Evolutionary conservation across 2,329 filamentous ascomycete species (phyloP), one percentile per base, ranked within the genome.

Genomic region (Apiospora marii): DNA sequence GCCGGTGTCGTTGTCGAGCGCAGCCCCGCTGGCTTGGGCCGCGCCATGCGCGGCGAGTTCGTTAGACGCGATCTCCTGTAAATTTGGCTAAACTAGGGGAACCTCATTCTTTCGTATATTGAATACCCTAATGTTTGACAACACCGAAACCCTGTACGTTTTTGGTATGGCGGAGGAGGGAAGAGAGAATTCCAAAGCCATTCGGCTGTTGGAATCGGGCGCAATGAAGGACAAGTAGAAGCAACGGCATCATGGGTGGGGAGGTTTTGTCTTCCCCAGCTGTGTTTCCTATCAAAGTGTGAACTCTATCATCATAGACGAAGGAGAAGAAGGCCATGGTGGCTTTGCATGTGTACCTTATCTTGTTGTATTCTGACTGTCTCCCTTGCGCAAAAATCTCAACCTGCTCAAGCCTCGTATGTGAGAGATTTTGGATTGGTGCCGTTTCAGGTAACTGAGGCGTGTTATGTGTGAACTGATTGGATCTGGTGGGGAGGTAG

Each of bases 1-100:
- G 96, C 96, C 75, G 96, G 96, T 83, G 96, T 98, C 80, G 91
- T 98, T 80, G 96, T 99, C 77, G 96, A 98, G 92, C 92, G 94
- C 85, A 97, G 94, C 81, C 96, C 96, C 76, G 96, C 96, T 77
- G 86, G 91, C 78, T 90, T 99, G 79, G 96, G 96, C 83, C 98
- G 98, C 91, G 93, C 95, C 74, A 89, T 99, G 81, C 94, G 97
- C 82, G 92, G 94, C 76, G 94, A 98, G 88, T 99, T 99, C 83
- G 94, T 98, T 83, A 94, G 95, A 89, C 91, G 94, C 77, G 96
- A 99, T 86, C 88, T 99, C 83, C 91, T 99, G 88, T 99, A 94
- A 89, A 64, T 64, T 41, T 19, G 34, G 7, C 37, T 3, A n/a
- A 41, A 22, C 7, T 34, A 41, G 34, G 58, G 58, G 53, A 61